phyloP scores from a whole-genome alignment of 2,329 filamentous ascomycete genomes.

The Epichloe uncinata region DNA sequence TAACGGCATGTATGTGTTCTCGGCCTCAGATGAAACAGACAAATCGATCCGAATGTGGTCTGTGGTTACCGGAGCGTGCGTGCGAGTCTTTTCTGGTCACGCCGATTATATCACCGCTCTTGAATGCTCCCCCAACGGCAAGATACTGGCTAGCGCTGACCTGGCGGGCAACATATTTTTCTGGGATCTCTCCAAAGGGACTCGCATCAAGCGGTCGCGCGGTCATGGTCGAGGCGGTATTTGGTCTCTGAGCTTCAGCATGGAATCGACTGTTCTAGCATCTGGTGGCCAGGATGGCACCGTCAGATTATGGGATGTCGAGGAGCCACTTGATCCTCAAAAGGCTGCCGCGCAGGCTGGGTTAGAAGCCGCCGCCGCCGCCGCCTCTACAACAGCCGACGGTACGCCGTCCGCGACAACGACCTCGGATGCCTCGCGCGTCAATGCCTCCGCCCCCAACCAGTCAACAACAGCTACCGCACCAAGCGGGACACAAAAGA shows the following conservation, averaged over 20 bases:
- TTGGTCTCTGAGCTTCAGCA: constrained; percentile 85
- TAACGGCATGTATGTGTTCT: constrained; percentile 88
- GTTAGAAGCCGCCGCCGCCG: constrained; percentile 27
- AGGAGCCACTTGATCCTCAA: constrained; percentile 52
- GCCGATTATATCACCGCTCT: constrained; percentile 75
- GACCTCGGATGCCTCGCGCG: constrained; percentile 16
- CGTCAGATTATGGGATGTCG: constrained; percentile 87
- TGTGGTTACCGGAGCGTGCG: constrained; percentile 71
- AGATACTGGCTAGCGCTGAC: constrained; percentile 82
- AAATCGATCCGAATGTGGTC: constrained; percentile 97
- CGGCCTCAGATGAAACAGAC: constrained; percentile 70
- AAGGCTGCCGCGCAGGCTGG: constrained; percentile 37
- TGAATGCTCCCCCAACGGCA: constrained; percentile 72
- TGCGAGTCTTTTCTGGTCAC: constrained; percentile 87
- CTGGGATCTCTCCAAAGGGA: constrained; percentile 84
- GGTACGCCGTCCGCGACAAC: constrained; percentile 19
- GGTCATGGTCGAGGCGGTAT: constrained; percentile 91
- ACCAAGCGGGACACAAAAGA: constrained; percentile 37
- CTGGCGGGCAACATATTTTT: constrained; percentile 80
- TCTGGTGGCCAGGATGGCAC: constrained; percentile 88
- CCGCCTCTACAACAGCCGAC: constrained; percentile 31
- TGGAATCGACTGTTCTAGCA: constrained; percentile 80
- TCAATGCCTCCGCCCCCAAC: constrained; percentile 7
- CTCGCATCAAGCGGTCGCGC: constrained; percentile 79
- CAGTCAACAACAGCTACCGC: constrained; percentile 14